Conservation (phyloP, 2,329 filamentous ascomycete species). For the Penicillium sp. region DNA sequence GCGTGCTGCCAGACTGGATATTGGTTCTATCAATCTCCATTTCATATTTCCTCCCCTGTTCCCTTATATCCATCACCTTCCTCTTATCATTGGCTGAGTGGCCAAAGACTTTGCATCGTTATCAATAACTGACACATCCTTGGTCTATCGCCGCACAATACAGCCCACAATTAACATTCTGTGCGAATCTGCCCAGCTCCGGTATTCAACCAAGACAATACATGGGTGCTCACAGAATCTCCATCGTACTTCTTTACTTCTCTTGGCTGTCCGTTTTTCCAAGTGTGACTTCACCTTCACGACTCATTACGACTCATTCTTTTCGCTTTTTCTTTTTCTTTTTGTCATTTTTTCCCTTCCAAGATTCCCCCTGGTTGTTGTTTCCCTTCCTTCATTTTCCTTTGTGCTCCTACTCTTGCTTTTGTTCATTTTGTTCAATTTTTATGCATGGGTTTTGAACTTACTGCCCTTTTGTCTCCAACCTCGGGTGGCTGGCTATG, state of each 20-base stretch:
- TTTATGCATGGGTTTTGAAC: constrained; percentile 9
- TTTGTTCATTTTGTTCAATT: neutral
- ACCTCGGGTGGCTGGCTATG: constrained; percentile 3
- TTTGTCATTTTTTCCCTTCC: constrained; percentile 10
- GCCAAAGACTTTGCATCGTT: neutral
- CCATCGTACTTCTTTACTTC: neutral
- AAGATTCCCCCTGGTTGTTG: constrained; percentile 16
- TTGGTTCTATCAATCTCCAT: neutral
- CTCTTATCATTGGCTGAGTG: neutral
- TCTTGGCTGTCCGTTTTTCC: neutral
- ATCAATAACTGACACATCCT: constrained; percentile 8
- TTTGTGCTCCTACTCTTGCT: neutral
- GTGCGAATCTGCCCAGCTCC: constrained; percentile 4
- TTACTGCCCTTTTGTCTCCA: neutral
- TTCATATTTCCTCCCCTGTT: neutral
- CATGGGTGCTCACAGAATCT: neutral
- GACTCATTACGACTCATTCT: constrained; percentile 16
- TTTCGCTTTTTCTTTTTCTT: constrained; percentile 8
- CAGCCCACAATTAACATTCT: constrained; percentile 5
- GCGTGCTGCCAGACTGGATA: neutral
- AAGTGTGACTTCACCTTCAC: constrained; percentile 1
- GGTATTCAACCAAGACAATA: neutral
- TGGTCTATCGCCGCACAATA: constrained; percentile 1
- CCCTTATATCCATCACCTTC: neutral
- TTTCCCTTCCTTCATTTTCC: constrained; percentile 2